Evolutionary conservation across 2,329 filamentous ascomycete species (phyloP).

Genomic region (Pestalotiopsis sp.): DNA sequence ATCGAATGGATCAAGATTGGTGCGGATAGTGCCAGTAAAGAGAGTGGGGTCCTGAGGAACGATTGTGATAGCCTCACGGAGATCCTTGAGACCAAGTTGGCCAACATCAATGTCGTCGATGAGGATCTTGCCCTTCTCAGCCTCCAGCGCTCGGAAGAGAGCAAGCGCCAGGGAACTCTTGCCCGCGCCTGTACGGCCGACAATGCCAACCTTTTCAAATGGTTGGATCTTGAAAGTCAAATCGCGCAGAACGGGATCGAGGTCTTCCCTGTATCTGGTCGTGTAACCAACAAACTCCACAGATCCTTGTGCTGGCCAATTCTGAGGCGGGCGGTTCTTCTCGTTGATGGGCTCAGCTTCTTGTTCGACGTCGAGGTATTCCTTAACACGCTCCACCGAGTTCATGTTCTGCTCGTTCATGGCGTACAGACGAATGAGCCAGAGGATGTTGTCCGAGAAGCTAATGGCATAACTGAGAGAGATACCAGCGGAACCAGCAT

Average conservation of each 20-base stretch:
- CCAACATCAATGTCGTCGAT: conserved; percentile 93
- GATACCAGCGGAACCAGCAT: conserved; percentile 89
- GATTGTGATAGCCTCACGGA: conserved; percentile 93
- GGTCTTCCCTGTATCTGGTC: conserved; percentile 83
- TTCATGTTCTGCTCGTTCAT: conserved; percentile 99
- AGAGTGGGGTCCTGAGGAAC: conserved; percentile 96
- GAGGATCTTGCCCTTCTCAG: conserved; percentile 84
- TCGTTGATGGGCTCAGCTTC: conserved; percentile 81
- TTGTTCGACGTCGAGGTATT: conserved; percentile 95
- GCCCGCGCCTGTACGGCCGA: conserved; percentile 91
- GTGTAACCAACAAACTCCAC: conserved; percentile 90
- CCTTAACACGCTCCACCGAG: conserved; percentile 94
- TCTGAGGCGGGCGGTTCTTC: conserved; percentile 72
- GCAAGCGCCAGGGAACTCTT: conserved; percentile 95
- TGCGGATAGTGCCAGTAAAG: conserved; percentile 89
- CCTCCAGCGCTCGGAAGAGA: conserved; percentile 90
- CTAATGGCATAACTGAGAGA: conserved; percentile 95
- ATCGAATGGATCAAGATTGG: conserved; percentile 90
- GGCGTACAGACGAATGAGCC: conserved; percentile 92
- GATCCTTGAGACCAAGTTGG: conserved; percentile 85
- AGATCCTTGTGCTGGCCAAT: conserved; percentile 84
- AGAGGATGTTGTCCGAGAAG: conserved; percentile 95
- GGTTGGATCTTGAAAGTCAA: conserved; percentile 86
- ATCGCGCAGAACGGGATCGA: conserved; percentile 82
- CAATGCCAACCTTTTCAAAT: conserved; percentile 92